phyloP scores from a whole-genome alignment of 495 filamentous ascomycete species.

The Eremomyces bilateralis region DNA sequence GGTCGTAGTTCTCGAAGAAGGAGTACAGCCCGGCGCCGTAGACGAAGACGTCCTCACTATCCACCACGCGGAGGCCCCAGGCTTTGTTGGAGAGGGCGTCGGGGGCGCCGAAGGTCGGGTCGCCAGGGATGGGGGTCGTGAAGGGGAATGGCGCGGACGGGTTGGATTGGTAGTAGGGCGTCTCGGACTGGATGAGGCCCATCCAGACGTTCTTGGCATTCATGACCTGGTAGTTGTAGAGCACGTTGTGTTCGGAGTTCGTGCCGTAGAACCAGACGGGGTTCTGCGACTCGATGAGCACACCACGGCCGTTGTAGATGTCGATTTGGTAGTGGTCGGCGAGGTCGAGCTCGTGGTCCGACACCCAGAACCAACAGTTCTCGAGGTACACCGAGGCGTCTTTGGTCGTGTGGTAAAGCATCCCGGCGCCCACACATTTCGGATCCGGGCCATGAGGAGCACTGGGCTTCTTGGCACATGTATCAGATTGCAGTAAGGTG shows the following conservation, averaged over 20 bases:
- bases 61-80: constrained; percentile 29
- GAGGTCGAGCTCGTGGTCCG: constrained; percentile 22
- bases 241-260: constrained; percentile 48
- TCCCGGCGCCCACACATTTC: constrained; percentile 23
- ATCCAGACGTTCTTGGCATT: constrained; percentile 48
- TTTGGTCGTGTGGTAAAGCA: constrained; percentile 19
- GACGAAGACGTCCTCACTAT: constrained; percentile 12
- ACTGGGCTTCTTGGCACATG: constrained; percentile 17
- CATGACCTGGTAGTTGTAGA: constrained; percentile 67
- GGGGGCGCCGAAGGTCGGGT: constrained; percentile 20
- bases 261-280: constrained; percentile 48
- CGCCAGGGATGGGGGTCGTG: constrained; percentile 12
- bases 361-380: constrained; percentile 23
- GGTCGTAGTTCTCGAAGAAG: constrained; percentile 39
- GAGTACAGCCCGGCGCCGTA: constrained; percentile 25
- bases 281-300: constrained; percentile 30
- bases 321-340: constrained; percentile 19
- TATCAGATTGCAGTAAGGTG: constrained; percentile 19
- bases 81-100: constrained; percentile 23
- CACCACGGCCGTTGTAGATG: constrained; percentile 23
- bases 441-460: constrained; percentile 11
- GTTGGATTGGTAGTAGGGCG: constrained; percentile 27
- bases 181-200: constrained; percentile 68
- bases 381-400: constrained; percentile 19
- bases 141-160: constrained; percentile 16